Evolutionary conservation across 73 alveolate species (phyloP).

Genomic region (Paramecium primaurelia): DNA sequence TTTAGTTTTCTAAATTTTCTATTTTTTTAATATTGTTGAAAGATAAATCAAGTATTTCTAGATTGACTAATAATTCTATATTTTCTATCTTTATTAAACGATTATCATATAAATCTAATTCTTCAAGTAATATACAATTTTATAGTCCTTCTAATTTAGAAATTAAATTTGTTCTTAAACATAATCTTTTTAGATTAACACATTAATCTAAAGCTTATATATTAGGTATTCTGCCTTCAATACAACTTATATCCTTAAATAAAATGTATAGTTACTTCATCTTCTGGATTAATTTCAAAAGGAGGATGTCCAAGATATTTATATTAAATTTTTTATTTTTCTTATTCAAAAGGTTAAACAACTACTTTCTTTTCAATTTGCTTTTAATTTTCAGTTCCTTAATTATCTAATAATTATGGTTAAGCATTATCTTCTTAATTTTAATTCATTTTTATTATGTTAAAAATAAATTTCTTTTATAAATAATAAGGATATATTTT

Average conservation of each 20-base stretch:
- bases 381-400: neutral
- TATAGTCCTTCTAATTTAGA: constrained; percentile 87
- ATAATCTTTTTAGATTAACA: constrained; percentile 70
- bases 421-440: neutral
- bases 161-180: constrained; percentile 91
- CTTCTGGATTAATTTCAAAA: neutral
- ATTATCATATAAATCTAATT: constrained; percentile 95
- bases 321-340: neutral
- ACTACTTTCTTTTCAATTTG: neutral
- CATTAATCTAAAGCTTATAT: constrained; percentile 63
- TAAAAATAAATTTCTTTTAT: neutral
- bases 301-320: constrained; percentile 1
- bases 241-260: constrained; percentile 66
- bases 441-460: neutral
- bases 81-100: constrained; percentile 90
- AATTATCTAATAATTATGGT: neutral
- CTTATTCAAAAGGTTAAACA: neutral
- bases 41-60: constrained; percentile 83
- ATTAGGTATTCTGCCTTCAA: constrained; percentile 69
- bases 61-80: constrained; percentile 26
- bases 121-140: constrained; percentile 74
- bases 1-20: constrained; percentile 72
- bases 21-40: constrained; percentile 87
- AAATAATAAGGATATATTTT: neutral
- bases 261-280: neutral